Conservation (phyloP, 345 rosid genomes). For the Lepidium sativum region DNA sequence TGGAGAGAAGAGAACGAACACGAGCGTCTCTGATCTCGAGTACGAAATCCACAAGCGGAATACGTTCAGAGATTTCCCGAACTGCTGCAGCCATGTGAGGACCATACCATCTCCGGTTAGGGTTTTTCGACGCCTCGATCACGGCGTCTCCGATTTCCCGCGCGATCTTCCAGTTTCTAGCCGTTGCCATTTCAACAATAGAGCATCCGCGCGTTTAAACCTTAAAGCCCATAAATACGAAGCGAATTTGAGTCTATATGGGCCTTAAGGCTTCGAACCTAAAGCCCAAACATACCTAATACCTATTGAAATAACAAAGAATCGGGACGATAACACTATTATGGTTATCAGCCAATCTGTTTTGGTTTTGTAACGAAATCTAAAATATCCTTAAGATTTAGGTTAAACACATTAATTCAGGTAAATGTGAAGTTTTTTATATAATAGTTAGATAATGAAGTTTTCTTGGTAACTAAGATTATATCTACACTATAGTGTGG, state of each 20-base stretch:
- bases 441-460: no score
- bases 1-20: slow-evolving; percentile 25
- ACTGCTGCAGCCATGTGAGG: slow-evolving; percentile 78
- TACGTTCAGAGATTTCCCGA: slow-evolving; percentile 49
- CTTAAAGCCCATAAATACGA: neutral
- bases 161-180: slow-evolving; percentile 24
- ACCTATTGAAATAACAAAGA: neutral
- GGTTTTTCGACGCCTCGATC: slow-evolving; percentile 27
- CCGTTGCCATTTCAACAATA: slow-evolving; percentile 11
- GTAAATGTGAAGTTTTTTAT: no score
- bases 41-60: slow-evolving; percentile 52
- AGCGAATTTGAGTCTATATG: neutral
- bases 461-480: no score
- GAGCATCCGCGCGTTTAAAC: neutral
- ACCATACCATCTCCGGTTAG: slow-evolving; percentile 46
- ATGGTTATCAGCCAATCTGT: no score
- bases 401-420: no score
- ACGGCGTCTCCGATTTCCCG: slow-evolving; percentile 43
- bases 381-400: no score
- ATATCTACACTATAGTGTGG: no score
- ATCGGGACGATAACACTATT: no score
- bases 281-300: neutral
- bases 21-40: slow-evolving; percentile 76
- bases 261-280: neutral
- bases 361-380: no score